Evolutionary conservation across 1,284 basidiomycete genomes (phyloP), one percentile per base, ranked within the genome.

Genomic region (Phellopilus nigrolimitatus): DNA sequence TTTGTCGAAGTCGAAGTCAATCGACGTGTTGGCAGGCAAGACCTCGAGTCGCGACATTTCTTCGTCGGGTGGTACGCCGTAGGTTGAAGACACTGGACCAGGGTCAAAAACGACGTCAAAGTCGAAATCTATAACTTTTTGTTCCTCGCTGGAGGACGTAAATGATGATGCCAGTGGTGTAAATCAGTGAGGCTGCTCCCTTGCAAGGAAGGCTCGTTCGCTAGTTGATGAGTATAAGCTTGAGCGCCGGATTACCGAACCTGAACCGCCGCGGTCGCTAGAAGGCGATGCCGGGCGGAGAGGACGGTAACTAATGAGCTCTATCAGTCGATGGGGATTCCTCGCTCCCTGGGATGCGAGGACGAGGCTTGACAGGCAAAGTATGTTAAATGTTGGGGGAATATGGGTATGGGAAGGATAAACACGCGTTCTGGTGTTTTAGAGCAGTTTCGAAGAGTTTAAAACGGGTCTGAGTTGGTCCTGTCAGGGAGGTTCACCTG

Each of bases 401-500:
- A 15, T 33, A 39, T 22, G 44, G 28, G 34, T 46, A 34, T 40
- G 22, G 31, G 31, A n/a, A 42, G 51, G 55, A 55, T 27, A 52
- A 43, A 45, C 7, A 53, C 33, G 40, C 17, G 40, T 30, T 19
- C 17, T 10, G 39, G 15, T 30, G 17, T 41, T 55, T 19, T 45
- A 47, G 21, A 24, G 30, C 31, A 41, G 19, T 51, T 31, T 45
- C 22, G 51, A 60, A 49, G 49, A 41, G 48, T 47, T 54, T 40
- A 51, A 53, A 51, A 33, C 43, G 51, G 42, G 45, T 58, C 51
- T 55, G 51, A 62, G 56, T 64, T 59, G 61, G 69, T 68, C 71
- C 64, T 79, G 78, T 84, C 74, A 87, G 71, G 87, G 85, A 69
- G 86, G 86, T 80, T 88, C 84, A 64, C 87, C 86, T 88, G 57